Evolutionary conservation across 2,329 filamentous ascomycete genomes (phyloP).

Genomic region (Aspergillus chevalieri): DNA sequence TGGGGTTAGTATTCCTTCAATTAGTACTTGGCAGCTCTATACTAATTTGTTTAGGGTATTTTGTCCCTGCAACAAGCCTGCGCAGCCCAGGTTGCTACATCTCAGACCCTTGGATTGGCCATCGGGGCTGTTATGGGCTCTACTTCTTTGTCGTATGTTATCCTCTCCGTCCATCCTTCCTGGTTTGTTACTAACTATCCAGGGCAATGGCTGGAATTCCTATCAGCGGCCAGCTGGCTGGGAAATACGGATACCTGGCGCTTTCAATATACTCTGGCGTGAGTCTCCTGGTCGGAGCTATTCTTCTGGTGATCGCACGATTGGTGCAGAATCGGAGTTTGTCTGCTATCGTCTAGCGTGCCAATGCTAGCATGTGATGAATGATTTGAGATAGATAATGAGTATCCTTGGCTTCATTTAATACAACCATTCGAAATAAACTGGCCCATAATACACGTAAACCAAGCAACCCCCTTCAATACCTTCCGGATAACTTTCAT

Average conservation of each 20-base stretch:
- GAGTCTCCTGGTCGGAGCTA: constrained; percentile 26
- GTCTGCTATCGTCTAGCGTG: constrained; percentile 3
- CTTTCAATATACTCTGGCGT: constrained; percentile 35
- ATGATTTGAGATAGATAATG: background rate
- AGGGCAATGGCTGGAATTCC: constrained; percentile 39
- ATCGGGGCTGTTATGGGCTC: constrained; percentile 40
- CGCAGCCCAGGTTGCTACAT: constrained; percentile 37
- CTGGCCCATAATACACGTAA: background rate
- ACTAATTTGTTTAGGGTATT: constrained; percentile 31
- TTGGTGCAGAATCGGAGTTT: constrained; percentile 13
- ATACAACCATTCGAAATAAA: too few species aligned
- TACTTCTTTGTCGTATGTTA: constrained; percentile 38
- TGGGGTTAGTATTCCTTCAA: constrained; percentile 26
- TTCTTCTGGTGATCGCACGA: constrained; percentile 18
- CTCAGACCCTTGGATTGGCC: constrained; percentile 35
- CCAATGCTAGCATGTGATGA: background rate
- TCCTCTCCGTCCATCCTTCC: background rate
- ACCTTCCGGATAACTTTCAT: background rate
- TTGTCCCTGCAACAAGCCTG: constrained; percentile 44
- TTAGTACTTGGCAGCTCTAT: background rate
- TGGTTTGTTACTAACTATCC: background rate
- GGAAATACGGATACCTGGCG: constrained; percentile 36
- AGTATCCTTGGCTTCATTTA: too few species aligned
- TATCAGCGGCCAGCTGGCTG: constrained; percentile 37
- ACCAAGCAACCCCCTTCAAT: background rate